phyloP scores from a whole-genome alignment of 2,329 filamentous ascomycete species.

The Raffaelea deltoideospora region DNA sequence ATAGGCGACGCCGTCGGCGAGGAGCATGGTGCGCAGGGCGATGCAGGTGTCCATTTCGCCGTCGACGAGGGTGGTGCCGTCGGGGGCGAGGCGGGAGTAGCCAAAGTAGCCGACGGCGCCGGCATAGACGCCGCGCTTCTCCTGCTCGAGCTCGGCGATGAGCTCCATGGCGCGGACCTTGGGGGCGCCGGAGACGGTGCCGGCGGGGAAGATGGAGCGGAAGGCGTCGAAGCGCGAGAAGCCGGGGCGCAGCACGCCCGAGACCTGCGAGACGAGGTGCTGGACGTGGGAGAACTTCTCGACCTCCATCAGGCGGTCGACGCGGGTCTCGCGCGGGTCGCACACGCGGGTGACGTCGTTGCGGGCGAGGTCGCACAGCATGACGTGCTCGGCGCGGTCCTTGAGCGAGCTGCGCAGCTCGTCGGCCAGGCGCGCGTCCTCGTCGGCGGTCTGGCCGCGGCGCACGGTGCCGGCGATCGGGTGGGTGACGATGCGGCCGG shows the following conservation, averaged over 20 bases:
- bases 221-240: slow-evolving; percentile 93
- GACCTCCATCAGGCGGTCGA: slow-evolving; percentile 88
- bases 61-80: slow-evolving; percentile 47
- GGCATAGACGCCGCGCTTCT: slow-evolving; percentile 91
- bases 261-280: slow-evolving; percentile 92
- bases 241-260: slow-evolving; percentile 65
- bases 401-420: slow-evolving; percentile 71
- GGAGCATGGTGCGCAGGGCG: slow-evolving; percentile 77
- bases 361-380: slow-evolving; percentile 89
- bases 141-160: slow-evolving; percentile 82
- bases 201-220: slow-evolving; percentile 89
- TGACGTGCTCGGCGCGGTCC: slow-evolving; percentile 89
- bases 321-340: slow-evolving; percentile 75
- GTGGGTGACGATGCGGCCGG: slow-evolving; percentile 74
- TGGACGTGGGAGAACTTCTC: slow-evolving; percentile 95
- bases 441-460: slow-evolving; percentile 63
- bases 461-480: slow-evolving; percentile 94
- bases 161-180: slow-evolving; percentile 96
- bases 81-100: slow-evolving; percentile 52
- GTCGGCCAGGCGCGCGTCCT: slow-evolving; percentile 66
- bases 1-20: slow-evolving; percentile 84
- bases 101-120: slow-evolving; percentile 96
- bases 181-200: slow-evolving; percentile 86
- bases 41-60: slow-evolving; percentile 85
- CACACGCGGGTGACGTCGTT: slow-evolving; percentile 96